Evolutionary conservation across 2,329 filamentous ascomycete genomes (phyloP).

Genomic region (Neospermospora avenae): DNA sequence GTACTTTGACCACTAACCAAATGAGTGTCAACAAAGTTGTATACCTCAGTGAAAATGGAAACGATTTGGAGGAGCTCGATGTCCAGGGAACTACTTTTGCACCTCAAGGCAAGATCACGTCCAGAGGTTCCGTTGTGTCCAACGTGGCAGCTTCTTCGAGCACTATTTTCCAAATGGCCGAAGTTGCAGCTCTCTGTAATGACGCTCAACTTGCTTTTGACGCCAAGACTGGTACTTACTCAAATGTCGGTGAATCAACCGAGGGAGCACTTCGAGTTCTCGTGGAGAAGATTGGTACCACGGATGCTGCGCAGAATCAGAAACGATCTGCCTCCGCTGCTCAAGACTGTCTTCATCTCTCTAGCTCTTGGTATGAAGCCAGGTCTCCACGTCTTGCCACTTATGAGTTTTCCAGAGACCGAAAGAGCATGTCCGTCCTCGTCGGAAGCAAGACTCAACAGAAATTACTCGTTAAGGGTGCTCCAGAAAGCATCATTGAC

Average conservation of each 20-base stretch:
- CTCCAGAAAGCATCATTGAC: slow-evolving; percentile 90
- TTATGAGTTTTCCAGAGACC: slow-evolving; percentile 94
- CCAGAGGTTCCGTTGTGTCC: slow-evolving; percentile 63
- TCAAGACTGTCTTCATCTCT: slow-evolving; percentile 68
- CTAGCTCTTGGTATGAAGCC: slow-evolving; percentile 81
- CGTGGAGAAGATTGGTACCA: slow-evolving; percentile 89
- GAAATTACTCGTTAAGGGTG: slow-evolving; percentile 92
- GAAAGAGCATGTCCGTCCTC: slow-evolving; percentile 98
- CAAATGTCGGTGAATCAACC: slow-evolving; percentile 88
- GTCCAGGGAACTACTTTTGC: slow-evolving; percentile 92
- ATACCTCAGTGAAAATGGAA: slow-evolving; percentile 71
- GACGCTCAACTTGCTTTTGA: slow-evolving; percentile 83
- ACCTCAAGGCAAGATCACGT: slow-evolving; percentile 71
- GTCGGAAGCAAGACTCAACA: slow-evolving; percentile 67
- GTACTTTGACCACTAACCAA: slow-evolving; percentile 96
- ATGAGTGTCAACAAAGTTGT: slow-evolving; percentile 98
- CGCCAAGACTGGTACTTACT: slow-evolving; percentile 67
- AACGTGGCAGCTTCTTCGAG: slow-evolving; percentile 68
- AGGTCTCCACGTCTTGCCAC: slow-evolving; percentile 74
- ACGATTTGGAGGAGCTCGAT: slow-evolving; percentile 76
- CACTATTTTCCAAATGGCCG: slow-evolving; percentile 75
- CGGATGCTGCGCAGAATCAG: slow-evolving; percentile 47
- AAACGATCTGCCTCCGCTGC: slow-evolving; percentile 45
- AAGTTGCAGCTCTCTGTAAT: slow-evolving; percentile 79
- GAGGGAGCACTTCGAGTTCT: slow-evolving; percentile 89